These are phyloP conservation scores for Apiospora pterosperma DNA, from an alignment of 2,329 filamentous ascomycete genomes.

Conservation along the genomic window DNA sequence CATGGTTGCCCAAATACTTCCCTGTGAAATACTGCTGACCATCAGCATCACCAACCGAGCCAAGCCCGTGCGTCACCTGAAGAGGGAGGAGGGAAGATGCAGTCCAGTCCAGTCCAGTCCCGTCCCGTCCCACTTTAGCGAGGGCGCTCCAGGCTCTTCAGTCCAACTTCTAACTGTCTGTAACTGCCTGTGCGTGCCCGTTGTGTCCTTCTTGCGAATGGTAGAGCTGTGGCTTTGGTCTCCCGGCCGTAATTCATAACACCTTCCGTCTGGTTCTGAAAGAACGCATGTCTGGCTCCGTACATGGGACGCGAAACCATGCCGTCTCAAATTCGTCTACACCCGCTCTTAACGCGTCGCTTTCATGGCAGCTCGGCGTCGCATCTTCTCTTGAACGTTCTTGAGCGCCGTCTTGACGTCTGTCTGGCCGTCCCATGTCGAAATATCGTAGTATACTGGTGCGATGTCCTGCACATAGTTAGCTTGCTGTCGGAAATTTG, in stretches of 20 bases:
- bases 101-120: not conserved
- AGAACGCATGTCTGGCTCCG: not conserved
- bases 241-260: not conserved
- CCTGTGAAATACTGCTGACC: not conserved
- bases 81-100: too few relatives aligned
- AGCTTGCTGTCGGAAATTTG: not conserved
- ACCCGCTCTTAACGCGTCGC: slow-evolving; percentile 30
- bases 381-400: slow-evolving; percentile 56
- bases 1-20: not conserved
- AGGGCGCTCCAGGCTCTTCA: not conserved
- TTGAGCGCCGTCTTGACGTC: slow-evolving; percentile 72
- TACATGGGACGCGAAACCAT: not conserved
- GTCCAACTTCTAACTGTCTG: too few relatives aligned
- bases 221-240: not conserved
- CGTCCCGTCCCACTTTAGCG: not conserved
- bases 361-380: slow-evolving; percentile 56
- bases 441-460: slow-evolving; percentile 85
- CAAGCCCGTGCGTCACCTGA: not conserved
- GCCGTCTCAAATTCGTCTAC: not conserved
- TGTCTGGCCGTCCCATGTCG: slow-evolving; percentile 72
- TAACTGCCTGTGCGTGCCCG: not conserved
- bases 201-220: not conserved
- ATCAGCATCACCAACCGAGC: not conserved
- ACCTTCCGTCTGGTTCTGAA: not conserved
- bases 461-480: slow-evolving; percentile 71